phyloP scores from a whole-genome alignment of 2,329 filamentous ascomycete species.

The Aspergillus ibericus region DNA sequence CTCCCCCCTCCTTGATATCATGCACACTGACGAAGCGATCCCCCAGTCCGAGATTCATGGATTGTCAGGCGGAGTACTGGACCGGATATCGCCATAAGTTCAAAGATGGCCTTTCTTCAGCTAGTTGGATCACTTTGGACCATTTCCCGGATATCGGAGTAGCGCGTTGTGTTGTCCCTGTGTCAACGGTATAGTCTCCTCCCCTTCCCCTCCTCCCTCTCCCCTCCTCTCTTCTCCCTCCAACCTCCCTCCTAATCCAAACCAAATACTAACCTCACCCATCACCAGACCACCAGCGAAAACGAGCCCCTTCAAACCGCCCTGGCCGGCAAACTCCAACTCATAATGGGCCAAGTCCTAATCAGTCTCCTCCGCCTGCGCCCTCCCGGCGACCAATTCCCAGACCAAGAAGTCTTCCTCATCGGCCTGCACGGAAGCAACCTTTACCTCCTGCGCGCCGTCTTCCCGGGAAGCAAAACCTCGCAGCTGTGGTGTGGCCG shows the following conservation, averaged over 20 bases:
- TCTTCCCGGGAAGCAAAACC: slow-evolving; percentile 29
- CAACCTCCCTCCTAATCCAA: too few species aligned
- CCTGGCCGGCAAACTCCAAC: slow-evolving; percentile 27
- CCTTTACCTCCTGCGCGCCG: slow-evolving; percentile 29
- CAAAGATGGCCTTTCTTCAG: slow-evolving; percentile 21
- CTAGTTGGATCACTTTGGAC: slow-evolving; percentile 22
- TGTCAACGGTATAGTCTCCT: slow-evolving; percentile 19
- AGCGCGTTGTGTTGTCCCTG: slow-evolving; percentile 17
- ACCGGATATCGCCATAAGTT: slow-evolving; percentile 26
- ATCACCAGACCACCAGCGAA: slow-evolving; percentile 18
- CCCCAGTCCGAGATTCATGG: slow-evolving; percentile 19
- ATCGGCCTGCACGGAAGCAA: slow-evolving; percentile 30
- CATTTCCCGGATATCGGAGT: slow-evolving; percentile 10
- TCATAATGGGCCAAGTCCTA: slow-evolving; percentile 28
- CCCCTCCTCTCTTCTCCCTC: neutral
- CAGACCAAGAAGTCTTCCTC: slow-evolving; percentile 32
- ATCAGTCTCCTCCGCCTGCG: slow-evolving; percentile 18
- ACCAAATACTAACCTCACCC: neutral
- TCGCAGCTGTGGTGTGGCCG: slow-evolving; percentile 25
- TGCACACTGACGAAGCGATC: neutral
- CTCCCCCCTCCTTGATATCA: neutral
- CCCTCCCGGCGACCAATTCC: slow-evolving; percentile 24
- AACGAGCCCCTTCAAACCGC: slow-evolving; percentile 15
- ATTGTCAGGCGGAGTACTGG: slow-evolving; percentile 24
- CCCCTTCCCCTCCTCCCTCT: too few species aligned